Conservation (phyloP, 805 yeast species). For the Monosporozyma unispora region DNA sequence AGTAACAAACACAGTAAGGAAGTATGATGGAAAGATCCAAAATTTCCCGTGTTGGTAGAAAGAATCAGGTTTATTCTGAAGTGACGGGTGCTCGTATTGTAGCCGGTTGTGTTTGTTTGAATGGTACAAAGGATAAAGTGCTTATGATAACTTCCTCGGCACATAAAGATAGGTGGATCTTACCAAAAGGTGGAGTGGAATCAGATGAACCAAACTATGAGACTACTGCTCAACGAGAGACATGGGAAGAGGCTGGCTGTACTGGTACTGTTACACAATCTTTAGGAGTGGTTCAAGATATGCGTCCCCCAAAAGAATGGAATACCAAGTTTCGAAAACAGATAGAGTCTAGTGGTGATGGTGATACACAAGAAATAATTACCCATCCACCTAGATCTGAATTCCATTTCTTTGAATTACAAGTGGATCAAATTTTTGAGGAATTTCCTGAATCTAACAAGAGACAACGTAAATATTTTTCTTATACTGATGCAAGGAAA, state of each 20-base stretch:
- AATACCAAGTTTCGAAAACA: slow-evolving; percentile 10
- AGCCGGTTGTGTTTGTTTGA: slow-evolving; percentile 82
- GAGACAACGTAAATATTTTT: slow-evolving; percentile 70
- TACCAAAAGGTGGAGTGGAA: slow-evolving; percentile 96
- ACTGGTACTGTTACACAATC: slow-evolving; percentile 48
- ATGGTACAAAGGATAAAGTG: slow-evolving; percentile 47
- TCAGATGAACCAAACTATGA: slow-evolving; percentile 50
- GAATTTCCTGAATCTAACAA: slow-evolving; percentile 67
- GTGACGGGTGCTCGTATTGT: slow-evolving; percentile 73
- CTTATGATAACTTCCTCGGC: slow-evolving; percentile 72
- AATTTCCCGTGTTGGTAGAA: slow-evolving; percentile 42
- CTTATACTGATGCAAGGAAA: slow-evolving; percentile 54
- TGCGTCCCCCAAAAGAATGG: slow-evolving; percentile 42
- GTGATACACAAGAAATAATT: slow-evolving; percentile 18
- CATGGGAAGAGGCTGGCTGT: slow-evolving; percentile 98
- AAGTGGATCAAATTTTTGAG: slow-evolving; percentile 42
- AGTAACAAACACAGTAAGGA: too few relatives aligned
- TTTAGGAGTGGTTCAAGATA: slow-evolving; percentile 62
- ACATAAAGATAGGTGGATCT: slow-evolving; percentile 64
- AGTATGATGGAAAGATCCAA: background rate
- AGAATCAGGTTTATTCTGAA: slow-evolving; percentile 49
- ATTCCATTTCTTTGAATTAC: slow-evolving; percentile 80
- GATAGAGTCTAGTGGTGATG: slow-evolving; percentile 12
- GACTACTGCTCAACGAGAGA: slow-evolving; percentile 68
- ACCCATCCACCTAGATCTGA: slow-evolving; percentile 64